Percentiles rank a stretch among this genome's conserved stretches.
Conservation (phyloP, 2,329 filamentous ascomycete species). For the Trichoderma sp. region DNA sequence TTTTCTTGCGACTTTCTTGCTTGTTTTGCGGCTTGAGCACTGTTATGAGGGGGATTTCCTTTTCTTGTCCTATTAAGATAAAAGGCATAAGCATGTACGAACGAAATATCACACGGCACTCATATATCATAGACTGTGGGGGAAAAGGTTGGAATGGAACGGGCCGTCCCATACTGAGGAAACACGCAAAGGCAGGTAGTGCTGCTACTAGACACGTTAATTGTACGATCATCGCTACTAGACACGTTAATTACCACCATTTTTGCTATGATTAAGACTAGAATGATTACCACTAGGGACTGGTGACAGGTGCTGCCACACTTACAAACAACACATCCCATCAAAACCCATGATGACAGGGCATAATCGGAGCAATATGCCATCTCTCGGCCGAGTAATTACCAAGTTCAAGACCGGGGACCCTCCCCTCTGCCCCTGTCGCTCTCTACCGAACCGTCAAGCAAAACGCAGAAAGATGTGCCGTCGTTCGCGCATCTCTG, state of each 20-base stretch:
- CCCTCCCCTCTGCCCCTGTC: not conserved
- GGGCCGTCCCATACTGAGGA: slow-evolving; percentile 10
- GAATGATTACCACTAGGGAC: not conserved
- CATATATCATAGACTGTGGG: slow-evolving; percentile 15
- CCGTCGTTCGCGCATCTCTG: not conserved
- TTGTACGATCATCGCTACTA: not conserved
- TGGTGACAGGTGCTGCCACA: not conserved
- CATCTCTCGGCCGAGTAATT: slow-evolving; percentile 14
- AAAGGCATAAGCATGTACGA: slow-evolving; percentile 21
- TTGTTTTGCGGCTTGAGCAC: not conserved
- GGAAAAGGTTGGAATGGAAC: slow-evolving; percentile 9
- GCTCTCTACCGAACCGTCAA: not conserved
- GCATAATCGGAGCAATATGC: not conserved
- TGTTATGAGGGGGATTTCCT: not conserved
- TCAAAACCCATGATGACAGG: not conserved
- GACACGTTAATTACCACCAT: not conserved
- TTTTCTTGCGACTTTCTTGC: not conserved
- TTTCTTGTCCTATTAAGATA: not conserved
- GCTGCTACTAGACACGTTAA: slow-evolving; percentile 7
- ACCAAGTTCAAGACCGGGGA: not conserved
- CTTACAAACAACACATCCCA: not conserved
- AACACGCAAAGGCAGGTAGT: not conserved
- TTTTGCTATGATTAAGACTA: not conserved
- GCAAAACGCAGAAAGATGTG: not conserved
- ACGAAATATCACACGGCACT: slow-evolving; percentile 2